Evolutionary conservation across 2,329 filamentous ascomycete genomes (phyloP), one percentile per base, ranked within the genome.

Genomic region (Aspergillus udagawae): DNA sequence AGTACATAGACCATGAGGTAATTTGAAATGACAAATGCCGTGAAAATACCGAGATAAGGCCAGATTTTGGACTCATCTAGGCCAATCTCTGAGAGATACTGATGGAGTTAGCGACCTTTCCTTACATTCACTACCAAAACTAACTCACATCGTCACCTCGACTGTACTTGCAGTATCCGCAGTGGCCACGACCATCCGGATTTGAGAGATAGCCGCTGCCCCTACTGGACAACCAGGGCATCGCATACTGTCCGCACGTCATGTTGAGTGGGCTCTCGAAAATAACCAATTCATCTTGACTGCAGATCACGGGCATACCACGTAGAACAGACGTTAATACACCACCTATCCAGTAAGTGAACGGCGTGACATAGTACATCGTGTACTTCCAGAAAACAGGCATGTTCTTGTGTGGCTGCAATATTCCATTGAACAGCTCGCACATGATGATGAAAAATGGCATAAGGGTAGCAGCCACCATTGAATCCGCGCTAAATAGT

Each of bases 401-500:
- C 77, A 95, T 94, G 71, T 90, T 86, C 0, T 85, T 82, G 42
- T 87, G 84, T 0, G 90, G 88, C 47, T 94, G 89, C 0, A 90
- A 89, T 61, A 96, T 90, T 73, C 91, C 91, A 68, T 90, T 95
- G 83, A 95, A 94, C 21, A 95, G 82, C 4, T 89, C 83, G 67
- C 94, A 93, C 64, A 88, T 86, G 72, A 93, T 90, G 75, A 92
- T 88, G 72, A 94, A 80, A 75, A 92, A 90, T 1, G 91, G 91
- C 69, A 94, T 91, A 57, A 91, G 82, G 60, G 93, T 86, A 12
- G 88, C 86, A 0, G 89, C 87, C 63, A 94, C 88, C 74, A 91
- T 90, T 0, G 89, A 85, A 14, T 73, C 70, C 27, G 67, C 61
- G 41, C 70, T 73, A 25, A n/a, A 47, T 3, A 6, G 25, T 27